Conservation (phyloP, 2,329 filamentous ascomycete genomes). For the Metarhizium robertsii region DNA sequence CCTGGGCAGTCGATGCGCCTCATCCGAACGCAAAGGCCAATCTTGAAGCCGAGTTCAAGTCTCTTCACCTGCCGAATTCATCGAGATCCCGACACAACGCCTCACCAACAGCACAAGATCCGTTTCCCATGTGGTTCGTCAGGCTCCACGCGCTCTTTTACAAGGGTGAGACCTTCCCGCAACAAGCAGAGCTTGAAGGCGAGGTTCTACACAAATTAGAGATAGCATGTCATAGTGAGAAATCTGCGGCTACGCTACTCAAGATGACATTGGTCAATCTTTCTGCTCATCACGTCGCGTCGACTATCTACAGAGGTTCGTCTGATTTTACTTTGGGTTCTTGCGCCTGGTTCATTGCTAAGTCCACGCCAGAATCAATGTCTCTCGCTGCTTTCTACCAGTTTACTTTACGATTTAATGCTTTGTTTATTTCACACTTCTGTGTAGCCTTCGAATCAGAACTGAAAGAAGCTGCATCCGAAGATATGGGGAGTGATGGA, state of each 20-base stretch:
- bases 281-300: constrained; percentile 66
- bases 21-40: constrained; percentile 68
- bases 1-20: constrained; percentile 64
- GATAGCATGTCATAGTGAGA: constrained; percentile 60
- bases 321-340: constrained; percentile 2
- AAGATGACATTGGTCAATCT: constrained; percentile 84
- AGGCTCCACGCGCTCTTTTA: constrained; percentile 79
- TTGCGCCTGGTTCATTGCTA: background rate
- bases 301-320: constrained; percentile 23
- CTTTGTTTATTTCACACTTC: constrained; percentile 65
- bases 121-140: constrained; percentile 72
- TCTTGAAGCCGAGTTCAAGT: constrained; percentile 66
- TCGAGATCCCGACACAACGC: constrained; percentile 22
- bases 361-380: constrained; percentile 31
- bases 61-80: constrained; percentile 32
- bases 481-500: constrained; percentile 13
- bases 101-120: constrained; percentile 46
- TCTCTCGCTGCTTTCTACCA: constrained; percentile 38
- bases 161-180: constrained; percentile 63
- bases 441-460: constrained; percentile 63
- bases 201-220: constrained; percentile 75
- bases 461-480: constrained; percentile 32
- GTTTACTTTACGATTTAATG: constrained; percentile 68
- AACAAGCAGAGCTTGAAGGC: constrained; percentile 72
- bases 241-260: constrained; percentile 55